Conservation (phyloP, 2,329 filamentous ascomycete species). For the Ceratocystis ficicola region DNA sequence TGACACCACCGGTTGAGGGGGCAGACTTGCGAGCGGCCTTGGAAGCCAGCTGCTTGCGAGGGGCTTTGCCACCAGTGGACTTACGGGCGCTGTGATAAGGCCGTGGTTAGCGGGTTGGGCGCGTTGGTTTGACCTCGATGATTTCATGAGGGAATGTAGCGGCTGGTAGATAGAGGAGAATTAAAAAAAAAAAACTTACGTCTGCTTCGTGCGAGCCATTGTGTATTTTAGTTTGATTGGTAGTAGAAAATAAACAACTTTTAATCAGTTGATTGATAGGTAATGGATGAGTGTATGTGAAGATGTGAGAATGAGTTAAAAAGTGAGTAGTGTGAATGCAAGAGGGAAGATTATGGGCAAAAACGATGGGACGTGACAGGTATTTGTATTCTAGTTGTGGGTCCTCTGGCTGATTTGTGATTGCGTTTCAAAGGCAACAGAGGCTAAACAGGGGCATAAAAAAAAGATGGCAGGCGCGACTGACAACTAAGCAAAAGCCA, state of each 20-base stretch:
- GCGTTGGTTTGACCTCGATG: background rate
- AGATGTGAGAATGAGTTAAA: slow-evolving; percentile 24
- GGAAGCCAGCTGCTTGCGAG: slow-evolving; percentile 94
- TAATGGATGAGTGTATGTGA: slow-evolving; percentile 1
- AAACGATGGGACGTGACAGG: background rate
- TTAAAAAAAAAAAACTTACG: slow-evolving; percentile 28
- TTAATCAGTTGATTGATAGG: slow-evolving; percentile 30
- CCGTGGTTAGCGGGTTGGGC: background rate
- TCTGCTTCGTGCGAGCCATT: slow-evolving; percentile 57
- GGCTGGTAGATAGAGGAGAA: slow-evolving; percentile 25
- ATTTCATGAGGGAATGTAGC: slow-evolving; percentile 23
- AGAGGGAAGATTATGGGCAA: slow-evolving; percentile 27
- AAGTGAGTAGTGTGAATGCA: slow-evolving; percentile 32
- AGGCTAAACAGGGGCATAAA: background rate
- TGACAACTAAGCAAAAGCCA: background rate
- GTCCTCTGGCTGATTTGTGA: slow-evolving; percentile 25
- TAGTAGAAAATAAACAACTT: slow-evolving; percentile 28
- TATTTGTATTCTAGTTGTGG: slow-evolving; percentile 28
- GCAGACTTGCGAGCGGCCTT: slow-evolving; percentile 98
- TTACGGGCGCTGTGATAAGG: slow-evolving; percentile 43
- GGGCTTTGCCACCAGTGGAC: slow-evolving; percentile 68
- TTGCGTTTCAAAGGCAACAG: slow-evolving; percentile 14
- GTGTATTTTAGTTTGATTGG: slow-evolving; percentile 29
- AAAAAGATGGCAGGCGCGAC: slow-evolving; percentile 1
- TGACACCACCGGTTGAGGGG: slow-evolving; percentile 91